Conservation (phyloP, 108 stramenopile species). For the Nannochloropsis salina region DNA sequence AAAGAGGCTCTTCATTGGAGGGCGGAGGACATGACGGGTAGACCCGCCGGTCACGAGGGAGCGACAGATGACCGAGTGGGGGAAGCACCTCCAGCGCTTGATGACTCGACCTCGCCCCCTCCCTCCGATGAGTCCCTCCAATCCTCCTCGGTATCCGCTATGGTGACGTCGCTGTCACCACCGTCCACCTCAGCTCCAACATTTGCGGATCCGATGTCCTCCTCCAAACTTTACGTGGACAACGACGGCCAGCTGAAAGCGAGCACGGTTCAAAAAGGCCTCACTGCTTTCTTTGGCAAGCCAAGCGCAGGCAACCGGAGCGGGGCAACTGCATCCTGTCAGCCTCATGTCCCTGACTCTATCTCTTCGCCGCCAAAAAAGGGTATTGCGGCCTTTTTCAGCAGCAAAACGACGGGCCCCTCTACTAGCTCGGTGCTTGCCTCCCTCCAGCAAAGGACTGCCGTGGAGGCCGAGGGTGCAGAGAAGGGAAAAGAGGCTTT, state of each 20-base stretch:
- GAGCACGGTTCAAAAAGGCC: conserved; percentile 22
- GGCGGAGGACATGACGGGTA: no score
- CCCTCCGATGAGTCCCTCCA: no score
- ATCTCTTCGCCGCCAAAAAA: conserved; percentile 16
- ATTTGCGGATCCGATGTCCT: neutral
- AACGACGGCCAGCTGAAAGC: neutral
- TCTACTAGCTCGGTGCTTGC: neutral
- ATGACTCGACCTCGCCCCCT: no score
- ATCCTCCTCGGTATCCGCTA: no score
- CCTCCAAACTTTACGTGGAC: neutral
- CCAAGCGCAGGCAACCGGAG: no score
- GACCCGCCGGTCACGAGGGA: no score
- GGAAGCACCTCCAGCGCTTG: no score
- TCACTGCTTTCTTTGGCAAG: conserved; percentile 24
- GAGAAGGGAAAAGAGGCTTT: neutral
- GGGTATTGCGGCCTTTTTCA: conserved; percentile 40
- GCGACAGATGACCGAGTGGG: no score
- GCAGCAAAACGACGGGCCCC: neutral
- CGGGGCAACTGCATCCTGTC: neutral
- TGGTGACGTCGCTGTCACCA: no score
- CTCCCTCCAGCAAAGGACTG: neutral
- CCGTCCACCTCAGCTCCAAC: no score
- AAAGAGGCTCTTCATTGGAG: no score
- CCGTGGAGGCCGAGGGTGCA: neutral
- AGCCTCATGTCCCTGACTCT: neutral